These are phyloP conservation scores for Leonotis leonurus DNA, from an alignment of 257 asterid species.

Conservation along the genomic window DNA sequence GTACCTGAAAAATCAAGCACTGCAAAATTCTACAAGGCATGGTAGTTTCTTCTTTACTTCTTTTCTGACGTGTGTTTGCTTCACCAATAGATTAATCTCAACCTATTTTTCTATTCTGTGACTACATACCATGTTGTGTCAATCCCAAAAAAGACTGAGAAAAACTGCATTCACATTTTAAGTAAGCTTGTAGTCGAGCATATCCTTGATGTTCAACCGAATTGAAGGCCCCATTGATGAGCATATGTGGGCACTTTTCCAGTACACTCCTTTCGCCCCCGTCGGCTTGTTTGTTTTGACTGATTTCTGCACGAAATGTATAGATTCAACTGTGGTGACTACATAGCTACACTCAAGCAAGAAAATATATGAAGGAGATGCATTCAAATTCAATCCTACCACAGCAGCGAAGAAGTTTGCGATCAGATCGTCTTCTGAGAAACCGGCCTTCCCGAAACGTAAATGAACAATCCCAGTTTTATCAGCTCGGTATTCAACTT, in stretches of 20 bases:
- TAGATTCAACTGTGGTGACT: not conserved
- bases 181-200: constrained; percentile 71
- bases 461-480: constrained; percentile 94
- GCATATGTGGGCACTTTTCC: constrained; percentile 95
- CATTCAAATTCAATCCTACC: constrained; percentile 39
- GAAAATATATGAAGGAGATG: not conserved
- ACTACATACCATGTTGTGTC: not conserved
- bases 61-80: not conserved
- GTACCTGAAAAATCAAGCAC: not conserved
- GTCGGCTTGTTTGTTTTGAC: constrained; percentile 88
- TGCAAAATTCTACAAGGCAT: not conserved
- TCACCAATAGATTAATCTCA: not conserved
- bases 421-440: constrained; percentile 83
- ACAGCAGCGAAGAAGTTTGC: constrained; percentile 73
- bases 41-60: not conserved
- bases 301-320: constrained; percentile 51
- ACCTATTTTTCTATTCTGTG: constrained; percentile 4
- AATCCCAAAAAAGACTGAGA: constrained; percentile 18
- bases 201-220: constrained; percentile 64
- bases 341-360: not conserved
- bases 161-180: constrained; percentile 14
- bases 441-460: constrained; percentile 77
- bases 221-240: constrained; percentile 97
- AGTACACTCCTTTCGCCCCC: constrained; percentile 89
- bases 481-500: constrained; percentile 89